Evolutionary conservation across 805 yeast species (phyloP), one percentile per base, ranked within the genome.

Genomic region (Barnettozyma wickerhamii): DNA sequence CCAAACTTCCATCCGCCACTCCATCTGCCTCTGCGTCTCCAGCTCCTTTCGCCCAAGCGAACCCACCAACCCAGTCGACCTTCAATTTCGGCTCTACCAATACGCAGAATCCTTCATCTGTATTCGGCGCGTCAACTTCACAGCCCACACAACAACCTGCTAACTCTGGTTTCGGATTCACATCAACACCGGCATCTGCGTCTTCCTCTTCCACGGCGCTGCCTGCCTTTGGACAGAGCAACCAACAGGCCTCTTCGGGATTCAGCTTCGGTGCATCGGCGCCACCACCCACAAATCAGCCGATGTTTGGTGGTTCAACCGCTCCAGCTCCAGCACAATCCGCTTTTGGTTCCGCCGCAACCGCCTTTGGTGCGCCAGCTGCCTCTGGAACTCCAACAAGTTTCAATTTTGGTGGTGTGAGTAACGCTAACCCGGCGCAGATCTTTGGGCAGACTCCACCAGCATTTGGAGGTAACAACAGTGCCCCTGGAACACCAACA

Each of bases 161-260:
- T 7, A 19, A 42, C 7, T 34, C 52, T 5, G 21, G 47, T 6
- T 53, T 53, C 41, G 55, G 56, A 9, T 39, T 42, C 5, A 38
- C 49, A 4, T 42, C 60, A 7, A 52, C 49, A 17, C 47, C 56
- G 12, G 33, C 46, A 24, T 50, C 51, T 30, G 37, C 54, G 4
- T 32, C 47, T 12, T 38, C 41, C 14, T 33, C 51, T 5, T 23
- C 47, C 5, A 41, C 47, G n/a, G 23, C 52, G 9, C 42, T 49
- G 33, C 19, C 49, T 13, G 24, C 52, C 19, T 43, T 44, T 31
- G 44, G 48, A 21, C 47, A 43, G n/a, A 27, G 39, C 7, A 26
- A 48, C 13, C 47, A 54, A 20, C 47, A 50, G 6, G 39, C 44
- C 3, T 33, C 46, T 20, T 40, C 47, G 18, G 42, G 41, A 5